Conservation (phyloP, 768 basidiomycete genomes). For the Wakefieldia striispora region DNA sequence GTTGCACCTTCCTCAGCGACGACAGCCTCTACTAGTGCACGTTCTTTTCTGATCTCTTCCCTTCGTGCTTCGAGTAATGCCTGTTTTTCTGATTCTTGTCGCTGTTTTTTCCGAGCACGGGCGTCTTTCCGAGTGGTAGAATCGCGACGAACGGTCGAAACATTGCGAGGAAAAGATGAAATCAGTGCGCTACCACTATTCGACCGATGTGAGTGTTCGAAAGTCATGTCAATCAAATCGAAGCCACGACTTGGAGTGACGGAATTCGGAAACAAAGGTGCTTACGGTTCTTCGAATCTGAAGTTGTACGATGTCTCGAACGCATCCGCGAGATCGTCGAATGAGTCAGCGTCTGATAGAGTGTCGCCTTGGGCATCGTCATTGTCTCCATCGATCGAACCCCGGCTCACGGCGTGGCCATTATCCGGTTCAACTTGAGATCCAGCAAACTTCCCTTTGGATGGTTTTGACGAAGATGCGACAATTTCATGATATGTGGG, state of each 20-base stretch:
- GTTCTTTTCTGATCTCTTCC: constrained; percentile 73
- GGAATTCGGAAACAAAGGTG: constrained; percentile 16
- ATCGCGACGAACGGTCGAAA: constrained; percentile 64
- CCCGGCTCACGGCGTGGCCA: constrained; percentile 10
- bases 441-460: constrained; percentile 20
- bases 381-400: constrained; percentile 17
- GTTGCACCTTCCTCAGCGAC: constrained; percentile 71
- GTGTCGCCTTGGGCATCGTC: constrained; percentile 31
- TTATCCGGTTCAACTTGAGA: constrained; percentile 15
- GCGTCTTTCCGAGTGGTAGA: constrained; percentile 82
- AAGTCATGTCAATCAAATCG: neutral
- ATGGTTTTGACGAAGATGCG: constrained; percentile 31
- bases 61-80: constrained; percentile 81
- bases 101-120: constrained; percentile 70
- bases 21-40: constrained; percentile 55
- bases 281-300: constrained; percentile 94
- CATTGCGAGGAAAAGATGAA: constrained; percentile 71
- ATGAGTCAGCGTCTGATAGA: constrained; percentile 63
- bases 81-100: constrained; percentile 65
- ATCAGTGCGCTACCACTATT: constrained; percentile 64
- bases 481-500: constrained; percentile 88
- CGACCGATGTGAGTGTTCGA: neutral
- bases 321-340: constrained; percentile 86
- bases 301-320: constrained; percentile 99
- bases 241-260: no score